phyloP scores from a whole-genome alignment of 1,284 basidiomycete genomes.

The Sporisorium iseilematis-ciliati region DNA sequence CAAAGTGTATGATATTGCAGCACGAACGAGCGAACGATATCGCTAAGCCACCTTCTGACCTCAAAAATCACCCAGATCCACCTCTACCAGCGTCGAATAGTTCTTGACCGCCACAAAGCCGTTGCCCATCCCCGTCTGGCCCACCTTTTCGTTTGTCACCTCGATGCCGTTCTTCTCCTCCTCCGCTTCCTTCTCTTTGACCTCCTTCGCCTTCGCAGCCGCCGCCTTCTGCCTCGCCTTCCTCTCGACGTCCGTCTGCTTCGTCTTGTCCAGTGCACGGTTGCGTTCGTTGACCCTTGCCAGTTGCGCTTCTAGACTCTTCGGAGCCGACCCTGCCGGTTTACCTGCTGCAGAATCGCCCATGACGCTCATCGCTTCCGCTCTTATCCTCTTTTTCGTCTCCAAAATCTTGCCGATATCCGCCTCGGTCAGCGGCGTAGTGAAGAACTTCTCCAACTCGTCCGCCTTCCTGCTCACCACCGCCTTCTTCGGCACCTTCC shows the following conservation, averaged over 20 bases:
- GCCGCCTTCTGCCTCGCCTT: constrained; percentile 72
- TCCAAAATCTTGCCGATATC: constrained; percentile 57
- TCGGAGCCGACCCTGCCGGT: background rate
- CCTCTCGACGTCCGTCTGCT: constrained; percentile 81
- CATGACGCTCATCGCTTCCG: constrained; percentile 38
- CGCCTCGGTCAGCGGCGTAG: constrained; percentile 52
- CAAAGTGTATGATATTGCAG: no score
- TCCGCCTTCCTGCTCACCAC: constrained; percentile 46
- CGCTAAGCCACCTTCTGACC: no score
- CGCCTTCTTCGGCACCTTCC: constrained; percentile 33
- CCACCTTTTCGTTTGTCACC: constrained; percentile 28
- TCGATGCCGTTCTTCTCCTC: constrained; percentile 10
- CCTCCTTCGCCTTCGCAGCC: constrained; percentile 5
- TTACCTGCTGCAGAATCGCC: background rate
- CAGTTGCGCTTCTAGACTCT: constrained; percentile 74
- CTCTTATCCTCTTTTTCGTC: constrained; percentile 45
- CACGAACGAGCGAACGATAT: no score
- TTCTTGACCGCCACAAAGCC: constrained; percentile 69
- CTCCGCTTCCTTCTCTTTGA: background rate
- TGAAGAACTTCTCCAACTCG: constrained; percentile 55
- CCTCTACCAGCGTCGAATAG: constrained; percentile 70
- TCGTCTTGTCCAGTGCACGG: constrained; percentile 81
- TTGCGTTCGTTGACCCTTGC: constrained; percentile 89
- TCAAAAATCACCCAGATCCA: constrained; percentile 72
- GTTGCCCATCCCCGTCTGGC: constrained; percentile 60